Base-by-base conservation (phyloP, 805 yeast genomes). In the Candida maesae region DNA sequence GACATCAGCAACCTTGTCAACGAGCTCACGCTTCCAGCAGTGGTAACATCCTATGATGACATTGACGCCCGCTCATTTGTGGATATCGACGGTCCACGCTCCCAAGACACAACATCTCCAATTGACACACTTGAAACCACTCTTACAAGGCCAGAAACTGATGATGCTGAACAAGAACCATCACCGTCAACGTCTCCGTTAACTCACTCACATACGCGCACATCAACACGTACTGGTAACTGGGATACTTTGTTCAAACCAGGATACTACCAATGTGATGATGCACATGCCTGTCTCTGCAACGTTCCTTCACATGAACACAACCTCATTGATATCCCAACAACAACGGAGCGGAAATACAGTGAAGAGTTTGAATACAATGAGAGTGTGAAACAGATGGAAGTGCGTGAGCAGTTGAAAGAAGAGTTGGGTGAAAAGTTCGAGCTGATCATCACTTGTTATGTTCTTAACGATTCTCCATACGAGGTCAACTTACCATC, bases 401-500 rank as follows among this genome's bases (percentile, higher is more conserved):
- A 52, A 21, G 17, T 46, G 1, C 41, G 51, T 28, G 54, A 55
- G 30, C 39, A 38, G 34, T 23, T 49, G 10, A 56, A 55, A 21
- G 39, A 38, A 4, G 52, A 58, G 30, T 31, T 62, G 13, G 31
- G 26, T 1, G 49, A 50, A 26, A 69, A 69, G 45, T 71, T 74
- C 66, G 46, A 55, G 17, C 44, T 51, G 38, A 68, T 77, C 31
- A 55, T 77, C 14, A 45, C 51, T 17, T 56, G 51, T n/a, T 76
- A 67, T 51, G 65, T 77, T 29, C 42, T 48, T 11, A 62, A 60
- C 12, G 65, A 72, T 40, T 63, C 81, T 1, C 67, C 70, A 2
- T 63, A 61, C 30, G 79, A 77, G 53, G 65, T 77, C 44, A 77
- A 76, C 53, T 47, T 77, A 18, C 71, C 79, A 0, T 53, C 63